These are phyloP conservation scores for Myxozyma sirexii DNA, from an alignment of 805 yeast genomes.

Conservation along the genomic window DNA sequence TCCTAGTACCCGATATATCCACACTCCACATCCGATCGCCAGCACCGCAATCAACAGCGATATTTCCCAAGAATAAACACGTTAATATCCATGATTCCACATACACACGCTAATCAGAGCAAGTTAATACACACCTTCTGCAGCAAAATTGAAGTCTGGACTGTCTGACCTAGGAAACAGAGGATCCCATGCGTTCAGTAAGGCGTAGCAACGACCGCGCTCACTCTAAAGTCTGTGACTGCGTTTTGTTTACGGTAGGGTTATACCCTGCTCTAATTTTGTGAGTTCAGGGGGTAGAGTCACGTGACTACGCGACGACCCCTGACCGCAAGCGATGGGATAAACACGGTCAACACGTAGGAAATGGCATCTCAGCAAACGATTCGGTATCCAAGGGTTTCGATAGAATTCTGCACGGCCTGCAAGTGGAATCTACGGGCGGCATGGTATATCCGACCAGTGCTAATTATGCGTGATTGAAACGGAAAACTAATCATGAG, in stretches of 20 bases:
- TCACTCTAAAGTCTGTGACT: constrained; percentile 3
- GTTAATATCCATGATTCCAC: background rate
- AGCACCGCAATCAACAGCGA: background rate
- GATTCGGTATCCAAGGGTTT: constrained; percentile 57
- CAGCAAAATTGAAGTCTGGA: constrained; percentile 2
- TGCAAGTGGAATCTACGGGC: constrained; percentile 91
- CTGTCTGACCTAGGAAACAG: background rate
- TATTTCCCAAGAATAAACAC: background rate
- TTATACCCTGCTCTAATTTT: background rate
- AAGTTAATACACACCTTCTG: constrained; percentile 2
- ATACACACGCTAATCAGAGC: background rate
- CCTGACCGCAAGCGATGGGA: background rate
- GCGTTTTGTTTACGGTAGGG: background rate
- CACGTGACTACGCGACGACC: background rate
- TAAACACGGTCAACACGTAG: no score
- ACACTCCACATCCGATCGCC: no score
- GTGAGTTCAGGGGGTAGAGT: background rate
- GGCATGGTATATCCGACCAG: constrained; percentile 74
- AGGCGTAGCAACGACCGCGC: background rate
- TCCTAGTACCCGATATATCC: no score
- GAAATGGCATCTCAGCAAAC: background rate
- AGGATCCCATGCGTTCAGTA: background rate
- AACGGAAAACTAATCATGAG: no score
- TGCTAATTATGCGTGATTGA: background rate
- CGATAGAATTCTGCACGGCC: constrained; percentile 74